Evolutionary conservation across 1,284 basidiomycete species (phyloP).

Genomic region (Leucoagaricus sp.): DNA sequence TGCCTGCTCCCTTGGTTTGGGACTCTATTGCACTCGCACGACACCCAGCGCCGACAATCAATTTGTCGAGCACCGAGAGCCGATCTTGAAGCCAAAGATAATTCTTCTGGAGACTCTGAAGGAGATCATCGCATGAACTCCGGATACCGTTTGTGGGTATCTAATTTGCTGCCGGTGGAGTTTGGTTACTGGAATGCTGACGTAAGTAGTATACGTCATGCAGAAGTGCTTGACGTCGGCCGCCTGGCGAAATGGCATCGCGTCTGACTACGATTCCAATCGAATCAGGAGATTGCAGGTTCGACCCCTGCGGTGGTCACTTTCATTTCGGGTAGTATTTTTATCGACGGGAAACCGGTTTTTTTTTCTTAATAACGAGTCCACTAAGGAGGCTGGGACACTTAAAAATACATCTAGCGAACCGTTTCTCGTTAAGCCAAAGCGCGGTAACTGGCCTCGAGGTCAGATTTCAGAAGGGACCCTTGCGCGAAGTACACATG

Average conservation of each 20-base stretch:
- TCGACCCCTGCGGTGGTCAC: constrained; percentile 55
- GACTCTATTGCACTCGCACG: background rate
- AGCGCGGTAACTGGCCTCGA: too few species aligned
- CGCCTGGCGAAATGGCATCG: constrained; percentile 81
- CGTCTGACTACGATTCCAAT: constrained; percentile 72
- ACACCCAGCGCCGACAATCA: background rate
- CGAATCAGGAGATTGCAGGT: constrained; percentile 76
- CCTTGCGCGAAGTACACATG: background rate
- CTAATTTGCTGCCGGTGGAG: too few species aligned
- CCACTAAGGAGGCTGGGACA: too few species aligned
- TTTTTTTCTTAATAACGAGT: too few species aligned
- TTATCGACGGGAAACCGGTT: too few species aligned
- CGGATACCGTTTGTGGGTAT: background rate
- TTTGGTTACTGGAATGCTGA: too few species aligned
- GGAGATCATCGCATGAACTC: background rate
- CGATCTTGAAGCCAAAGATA: constrained; percentile 13
- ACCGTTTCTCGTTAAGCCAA: too few species aligned
- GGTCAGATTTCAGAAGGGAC: background rate
- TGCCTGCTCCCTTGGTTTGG: constrained; percentile 4
- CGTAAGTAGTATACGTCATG: too few species aligned
- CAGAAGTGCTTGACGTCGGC: too few species aligned
- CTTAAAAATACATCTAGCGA: too few species aligned
- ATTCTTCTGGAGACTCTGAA: constrained; percentile 9
- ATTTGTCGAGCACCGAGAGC: constrained; percentile 3
- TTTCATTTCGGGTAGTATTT: too few species aligned